A percentile compares a stretch with the other conserved stretches of the same genome.
phyloP scores from a whole-genome alignment of 1,284 basidiomycete species.

The Neotropicomus parvogracilis region DNA sequence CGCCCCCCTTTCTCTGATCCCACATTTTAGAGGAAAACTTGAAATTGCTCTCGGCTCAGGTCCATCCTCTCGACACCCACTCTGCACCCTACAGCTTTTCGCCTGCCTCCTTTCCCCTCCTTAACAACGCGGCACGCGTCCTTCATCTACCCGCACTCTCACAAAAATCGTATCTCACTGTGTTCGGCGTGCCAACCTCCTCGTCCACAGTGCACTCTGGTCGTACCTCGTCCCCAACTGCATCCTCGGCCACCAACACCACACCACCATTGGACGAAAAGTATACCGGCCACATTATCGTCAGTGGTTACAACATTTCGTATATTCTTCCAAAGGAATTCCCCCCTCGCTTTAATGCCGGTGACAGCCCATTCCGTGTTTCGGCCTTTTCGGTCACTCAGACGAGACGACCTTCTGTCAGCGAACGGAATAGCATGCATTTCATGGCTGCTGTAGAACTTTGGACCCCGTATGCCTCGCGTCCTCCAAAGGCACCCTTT shows the following conservation, averaged over 20 bases:
- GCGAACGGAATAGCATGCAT: constrained; percentile 54
- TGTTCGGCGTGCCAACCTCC: constrained; percentile 44
- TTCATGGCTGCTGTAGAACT: constrained; percentile 77
- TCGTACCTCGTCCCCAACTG: constrained; percentile 32
- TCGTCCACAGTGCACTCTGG: constrained; percentile 38
- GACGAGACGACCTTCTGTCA: constrained; percentile 50
- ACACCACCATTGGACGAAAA: constrained; percentile 50
- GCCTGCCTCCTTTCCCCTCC: constrained; percentile 54
- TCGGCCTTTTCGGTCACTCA: constrained; percentile 36
- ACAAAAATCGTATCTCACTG: constrained; percentile 53
- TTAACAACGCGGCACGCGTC: constrained; percentile 64
- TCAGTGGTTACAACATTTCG: constrained; percentile 71
- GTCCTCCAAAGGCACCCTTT: constrained; percentile 66
- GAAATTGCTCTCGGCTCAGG: constrained; percentile 64
- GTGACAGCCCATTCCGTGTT: constrained; percentile 33
- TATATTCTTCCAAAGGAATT: constrained; percentile 73
- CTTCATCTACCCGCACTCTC: constrained; percentile 62
- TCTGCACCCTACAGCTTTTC: constrained; percentile 74
- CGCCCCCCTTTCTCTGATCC: constrained; percentile 3
- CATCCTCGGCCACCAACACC: constrained; percentile 28
- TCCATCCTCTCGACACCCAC: constrained; percentile 68
- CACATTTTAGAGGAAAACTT: constrained; percentile 63
- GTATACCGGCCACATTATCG: constrained; percentile 70
- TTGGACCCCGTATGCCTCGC: constrained; percentile 64
- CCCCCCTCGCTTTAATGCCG: constrained; percentile 43